Base-by-base conservation (phyloP, 768 basidiomycete species). In the Pleurotus ostreatus region DNA sequence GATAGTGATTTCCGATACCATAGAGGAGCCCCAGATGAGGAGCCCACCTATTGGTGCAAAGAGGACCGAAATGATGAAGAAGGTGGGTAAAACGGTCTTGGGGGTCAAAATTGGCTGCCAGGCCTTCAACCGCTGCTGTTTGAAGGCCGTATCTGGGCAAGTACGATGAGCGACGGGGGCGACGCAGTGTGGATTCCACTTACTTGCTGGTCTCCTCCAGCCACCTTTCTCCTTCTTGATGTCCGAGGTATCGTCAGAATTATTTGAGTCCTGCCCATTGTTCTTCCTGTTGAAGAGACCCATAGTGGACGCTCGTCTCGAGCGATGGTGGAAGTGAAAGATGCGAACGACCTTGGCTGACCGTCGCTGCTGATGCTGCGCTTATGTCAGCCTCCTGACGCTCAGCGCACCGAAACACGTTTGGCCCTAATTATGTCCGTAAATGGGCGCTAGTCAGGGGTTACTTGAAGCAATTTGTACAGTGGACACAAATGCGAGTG, bases 41-140 rank as follows among this genome's bases (percentile, higher is more conserved):
- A 98, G 78, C 56, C 88, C 97, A 20, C 97, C 97, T 63, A 99
- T 95, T 55, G 94, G 95, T 0, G 92, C 96, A 68, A 99, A 99
- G 61, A 98, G 73, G 62, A 99, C 78, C 45, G 92, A 97, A 63
- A 98, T 85, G 66, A 98, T 84, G 72, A 99, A 95, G 46, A 99
- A 82, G 0, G 94, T 96, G 2, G 97, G 97, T 13, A 99, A 82
- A 18, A 99, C 97, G 1, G 94, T 97, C 72, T 95, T 95, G 4
- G 97, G 97, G 4, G 95, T 98, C 46, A 98, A 81, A 68, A 99
- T 98, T 7, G 97, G 97, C 79, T 99, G 97, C 97, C 97, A 99
- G 66, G 97, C 97, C 77, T 98, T 98, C 68, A 99, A 83, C 55
- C 97, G 89, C 72, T 99, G 97, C 71, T 99, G 97, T 75, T 97